phyloP scores from a whole-genome alignment of 139 green algal genomes.

The Chlorella sp. region DNA sequence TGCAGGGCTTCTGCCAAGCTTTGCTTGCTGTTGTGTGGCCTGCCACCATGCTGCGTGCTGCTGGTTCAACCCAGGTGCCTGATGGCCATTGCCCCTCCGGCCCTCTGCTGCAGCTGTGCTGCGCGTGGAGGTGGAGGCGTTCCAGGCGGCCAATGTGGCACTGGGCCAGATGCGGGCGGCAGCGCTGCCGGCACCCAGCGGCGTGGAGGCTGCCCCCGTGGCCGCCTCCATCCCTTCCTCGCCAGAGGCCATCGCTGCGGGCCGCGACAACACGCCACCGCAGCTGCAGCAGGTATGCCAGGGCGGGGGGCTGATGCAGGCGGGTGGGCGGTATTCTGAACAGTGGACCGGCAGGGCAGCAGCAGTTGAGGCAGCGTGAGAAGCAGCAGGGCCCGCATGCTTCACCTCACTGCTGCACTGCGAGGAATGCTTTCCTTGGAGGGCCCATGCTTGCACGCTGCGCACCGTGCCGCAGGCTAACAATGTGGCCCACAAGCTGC shows the following conservation, averaged over 20 bases:
- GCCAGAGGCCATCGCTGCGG: constrained; percentile 36
- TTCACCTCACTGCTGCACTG: no score
- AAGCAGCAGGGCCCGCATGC: no score
- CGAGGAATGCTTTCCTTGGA: no score
- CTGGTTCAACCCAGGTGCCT: neutral
- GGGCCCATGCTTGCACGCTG: neutral
- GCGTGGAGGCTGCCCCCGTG: constrained; percentile 6
- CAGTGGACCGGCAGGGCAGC: no score
- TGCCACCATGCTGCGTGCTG: neutral
- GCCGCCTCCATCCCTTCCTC: constrained; percentile 30
- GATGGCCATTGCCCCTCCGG: neutral
- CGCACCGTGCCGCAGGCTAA: constrained; percentile 36
- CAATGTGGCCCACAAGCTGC: constrained; percentile 29
- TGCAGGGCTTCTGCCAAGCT: no score
- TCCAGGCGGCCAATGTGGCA: constrained; percentile 55
- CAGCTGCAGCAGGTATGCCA: constrained; percentile 13
- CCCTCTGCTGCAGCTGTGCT: constrained; percentile 49
- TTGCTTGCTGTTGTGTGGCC: neutral
- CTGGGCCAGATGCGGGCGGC: constrained; percentile 58
- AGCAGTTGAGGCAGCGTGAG: no score
- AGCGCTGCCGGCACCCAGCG: constrained; percentile 15
- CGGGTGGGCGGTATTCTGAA: no score
- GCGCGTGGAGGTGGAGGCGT: constrained; percentile 72
- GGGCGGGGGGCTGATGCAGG: no score
- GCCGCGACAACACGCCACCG: constrained; percentile 13